These are phyloP conservation scores for Phellopilus nigrolimitatus DNA, from an alignment of 1,284 basidiomycete genomes.

Conservation along the genomic window DNA sequence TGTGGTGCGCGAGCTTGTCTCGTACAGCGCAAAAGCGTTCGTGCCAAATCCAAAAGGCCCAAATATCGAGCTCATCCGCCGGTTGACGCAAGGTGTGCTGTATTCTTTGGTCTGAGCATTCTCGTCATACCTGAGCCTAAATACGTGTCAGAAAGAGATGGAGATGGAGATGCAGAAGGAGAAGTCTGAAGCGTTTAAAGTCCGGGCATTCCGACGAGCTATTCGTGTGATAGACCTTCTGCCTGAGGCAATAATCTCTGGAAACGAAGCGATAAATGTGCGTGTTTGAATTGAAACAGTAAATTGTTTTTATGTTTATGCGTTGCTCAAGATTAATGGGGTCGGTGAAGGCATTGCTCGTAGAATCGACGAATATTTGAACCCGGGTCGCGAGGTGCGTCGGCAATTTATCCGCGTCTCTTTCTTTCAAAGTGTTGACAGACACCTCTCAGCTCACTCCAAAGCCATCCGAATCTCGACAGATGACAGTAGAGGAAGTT, in stretches of 20 bases:
- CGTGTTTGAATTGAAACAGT: neutral
- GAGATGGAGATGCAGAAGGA: neutral
- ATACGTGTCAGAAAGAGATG: conserved; percentile 12
- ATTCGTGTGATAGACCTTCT: conserved; percentile 8
- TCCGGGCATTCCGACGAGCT: conserved; percentile 14
- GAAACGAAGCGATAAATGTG: conserved; percentile 12
- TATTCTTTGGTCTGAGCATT: neutral
- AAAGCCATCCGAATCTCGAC: neutral
- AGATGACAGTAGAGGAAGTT: conserved; percentile 3
- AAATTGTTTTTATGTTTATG: neutral
- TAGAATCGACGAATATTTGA: conserved; percentile 22
- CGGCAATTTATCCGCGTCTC: neutral
- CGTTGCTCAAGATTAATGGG: conserved; percentile 15
- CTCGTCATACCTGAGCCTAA: neutral
- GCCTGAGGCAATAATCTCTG: conserved; percentile 12
- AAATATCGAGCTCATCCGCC: conserved; percentile 11
- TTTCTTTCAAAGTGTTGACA: neutral
- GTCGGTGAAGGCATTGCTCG: conserved; percentile 20
- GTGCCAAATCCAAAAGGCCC: conserved; percentile 16
- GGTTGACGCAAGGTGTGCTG: conserved; percentile 12
- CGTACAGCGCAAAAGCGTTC: conserved; percentile 13
- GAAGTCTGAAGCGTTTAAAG: conserved; percentile 10
- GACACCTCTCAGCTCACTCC: neutral
- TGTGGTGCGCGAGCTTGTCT: neutral
- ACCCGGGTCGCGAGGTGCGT: conserved; percentile 12